Base-by-base conservation (phyloP, 2,329 filamentous ascomycete species). In the Penicillium sp. region DNA sequence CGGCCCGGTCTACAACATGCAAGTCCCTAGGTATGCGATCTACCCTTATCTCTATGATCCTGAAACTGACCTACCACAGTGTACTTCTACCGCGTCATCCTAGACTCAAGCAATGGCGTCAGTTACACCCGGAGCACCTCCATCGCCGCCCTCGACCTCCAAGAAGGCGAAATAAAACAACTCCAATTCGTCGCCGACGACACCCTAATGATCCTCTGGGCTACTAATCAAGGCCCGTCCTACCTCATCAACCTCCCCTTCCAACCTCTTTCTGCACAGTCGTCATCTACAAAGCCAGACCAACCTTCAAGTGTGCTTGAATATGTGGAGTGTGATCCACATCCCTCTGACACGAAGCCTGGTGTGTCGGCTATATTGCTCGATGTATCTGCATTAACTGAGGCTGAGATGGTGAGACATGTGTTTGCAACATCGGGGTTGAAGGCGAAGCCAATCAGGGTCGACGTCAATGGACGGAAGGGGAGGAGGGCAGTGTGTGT, bases 101-200 rank as follows among this genome's bases (percentile, higher is more conserved):
- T 86, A 13, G 71, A 77, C 11, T 80, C 87, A 3, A 72, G 80
- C 55, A 86, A 86, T 51, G 84, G 85, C 39, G 84, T 88, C 56
- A 89, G 84, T 63, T 76, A 75, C 14, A 75, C 75, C 3, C 69
- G 71, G 48, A 63, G 53, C 19, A 69, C 65, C 14, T 65, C 63
- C 6, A 49, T 72, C 10, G 70, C 74, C n/a, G 67, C 64, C 1
- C 44, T 77, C n/a, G 61, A 66, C 47, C 60, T 77, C 8, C 59
- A 68, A 43, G 57, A 66, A 11, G 75, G 75, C 16, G 67, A 70
- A 26, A 70, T 77, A 16, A 71, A 85, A 21, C 87, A 91, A 68
- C 71, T 89, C 14, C 87, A 88, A 67, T 91, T 92, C 66, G 80
- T 90, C 44, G 81, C 88, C 64, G 84, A 89, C 54, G 73, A 80